phyloP scores from a whole-genome alignment of 306 rosid species.

The Cucurbita maxima region DNA sequence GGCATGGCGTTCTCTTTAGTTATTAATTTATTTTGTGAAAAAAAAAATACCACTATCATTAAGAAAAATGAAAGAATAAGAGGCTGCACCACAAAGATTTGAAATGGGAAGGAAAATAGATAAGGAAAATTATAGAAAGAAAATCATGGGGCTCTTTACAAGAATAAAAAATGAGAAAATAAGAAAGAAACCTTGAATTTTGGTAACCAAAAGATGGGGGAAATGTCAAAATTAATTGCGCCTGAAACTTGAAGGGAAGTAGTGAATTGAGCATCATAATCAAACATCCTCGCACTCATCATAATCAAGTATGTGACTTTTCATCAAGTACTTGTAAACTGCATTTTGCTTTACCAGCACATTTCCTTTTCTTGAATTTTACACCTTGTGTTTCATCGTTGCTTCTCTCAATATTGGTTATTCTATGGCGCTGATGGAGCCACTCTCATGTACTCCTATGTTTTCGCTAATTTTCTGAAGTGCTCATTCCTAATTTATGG shows the following conservation, averaged over 20 bases:
- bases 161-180: neutral
- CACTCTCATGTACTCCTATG: neutral
- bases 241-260: neutral
- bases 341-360: neutral
- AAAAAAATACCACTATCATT: neutral
- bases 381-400: neutral
- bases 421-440: neutral
- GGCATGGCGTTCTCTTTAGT: neutral
- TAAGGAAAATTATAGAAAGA: neutral
- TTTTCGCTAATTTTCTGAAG: slow-evolving; percentile 2
- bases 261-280: neutral
- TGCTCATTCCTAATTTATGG: neutral
- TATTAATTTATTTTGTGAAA: neutral
- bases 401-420: neutral
- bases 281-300: neutral
- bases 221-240: neutral
- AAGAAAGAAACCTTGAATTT: neutral
- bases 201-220: neutral
- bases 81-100: neutral
- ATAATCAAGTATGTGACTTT: neutral
- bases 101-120: neutral
- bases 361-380: neutral
- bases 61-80: neutral
- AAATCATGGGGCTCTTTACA: neutral
- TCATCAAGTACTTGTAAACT: neutral